Evolutionary conservation across 2,329 filamentous ascomycete genomes (phyloP), one percentile per base, ranked within the genome.

Genomic region (Pseudogymnoascus sp.): DNA sequence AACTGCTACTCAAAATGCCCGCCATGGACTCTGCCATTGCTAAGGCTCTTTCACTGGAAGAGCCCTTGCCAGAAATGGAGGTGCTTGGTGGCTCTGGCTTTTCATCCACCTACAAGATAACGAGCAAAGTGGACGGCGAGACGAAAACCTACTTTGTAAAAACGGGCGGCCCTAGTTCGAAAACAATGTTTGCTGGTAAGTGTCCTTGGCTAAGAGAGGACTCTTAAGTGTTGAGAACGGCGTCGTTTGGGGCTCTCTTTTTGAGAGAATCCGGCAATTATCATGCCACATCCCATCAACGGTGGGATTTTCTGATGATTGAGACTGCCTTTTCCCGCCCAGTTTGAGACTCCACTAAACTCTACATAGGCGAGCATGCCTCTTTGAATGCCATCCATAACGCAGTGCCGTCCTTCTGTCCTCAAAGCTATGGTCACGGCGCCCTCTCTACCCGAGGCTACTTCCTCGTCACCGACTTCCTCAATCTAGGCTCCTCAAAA

Each of bases 311-410:
- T 11, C 9, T 56, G 7, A 18, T 5, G 5, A 6, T 56, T 12
- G 25, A 12, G n/a, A 3, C 25, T 12, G 25, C 16, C 18, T 56
- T 34, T 18, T 9, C 1, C 16, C n/a, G 21, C 14, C 23, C 12
- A 49, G 18, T 31, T 18, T 53, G 36, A 46, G 18, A 23, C 14
- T 78, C 8, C 66, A 69, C 61, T 72, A 76, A 59, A 77, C 76
- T 74, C 73, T 75, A 18, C 66, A 68, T 70, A 84, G 90, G 93
- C 65, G 93, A 97, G 75, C 88, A 91, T 72, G 84, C 84, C 60
- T 96, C 91, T 2, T 84, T 97, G 62, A 93, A 92, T 71, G 90
- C 91, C 62, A 90, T 97, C 68, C 83, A 91, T 72, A 72, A 79
- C 53, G 79, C 80, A 12, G 88, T 95, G 0, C 89, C 91, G 1